These are phyloP conservation scores for Ceratobasidium sp. DNA, from an alignment of 1,284 basidiomycete genomes.

Conservation along the genomic window DNA sequence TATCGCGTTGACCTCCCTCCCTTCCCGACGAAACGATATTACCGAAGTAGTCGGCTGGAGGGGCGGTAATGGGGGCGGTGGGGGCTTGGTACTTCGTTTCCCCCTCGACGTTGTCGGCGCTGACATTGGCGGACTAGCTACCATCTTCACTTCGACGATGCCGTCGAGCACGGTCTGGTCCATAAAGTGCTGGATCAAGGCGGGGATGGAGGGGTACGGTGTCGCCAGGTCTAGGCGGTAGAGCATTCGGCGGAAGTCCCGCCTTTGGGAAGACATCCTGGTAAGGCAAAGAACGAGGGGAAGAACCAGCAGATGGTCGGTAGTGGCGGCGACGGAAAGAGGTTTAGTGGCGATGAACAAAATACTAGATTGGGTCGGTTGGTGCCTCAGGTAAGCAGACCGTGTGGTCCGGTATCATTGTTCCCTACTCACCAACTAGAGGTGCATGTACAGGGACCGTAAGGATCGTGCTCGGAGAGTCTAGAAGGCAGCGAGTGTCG, in stretches of 20 bases:
- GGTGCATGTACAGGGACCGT: slow-evolving; percentile 44
- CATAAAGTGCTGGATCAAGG: slow-evolving; percentile 45
- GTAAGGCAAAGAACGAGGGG: slow-evolving; percentile 44
- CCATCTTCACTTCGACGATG: slow-evolving; percentile 44
- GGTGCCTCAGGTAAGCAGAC: slow-evolving; percentile 29
- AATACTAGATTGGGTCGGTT: slow-evolving; percentile 27
- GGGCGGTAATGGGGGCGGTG: slow-evolving; percentile 24
- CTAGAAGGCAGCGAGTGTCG: slow-evolving; percentile 43
- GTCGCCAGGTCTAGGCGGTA: slow-evolving; percentile 46
- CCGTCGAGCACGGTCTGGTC: slow-evolving; percentile 43
- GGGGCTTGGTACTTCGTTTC: slow-evolving; percentile 40
- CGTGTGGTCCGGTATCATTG: slow-evolving; percentile 18
- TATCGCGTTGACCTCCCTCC: slow-evolving; percentile 41
- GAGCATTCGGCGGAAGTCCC: slow-evolving; percentile 46
- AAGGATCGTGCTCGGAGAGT: slow-evolving; percentile 44
- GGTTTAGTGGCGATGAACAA: slow-evolving; percentile 33
- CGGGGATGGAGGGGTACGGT: slow-evolving; percentile 42
- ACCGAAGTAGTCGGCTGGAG: slow-evolving; percentile 42
- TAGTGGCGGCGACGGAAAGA: slow-evolving; percentile 36
- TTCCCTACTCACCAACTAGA: slow-evolving; percentile 33
- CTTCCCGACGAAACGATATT: slow-evolving; percentile 41
- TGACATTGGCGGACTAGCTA: slow-evolving; percentile 36
- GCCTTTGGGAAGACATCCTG: slow-evolving; percentile 45
- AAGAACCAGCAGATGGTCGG: slow-evolving; percentile 20
- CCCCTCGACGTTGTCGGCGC: slow-evolving; percentile 22